Evolutionary conservation across 768 basidiomycete species (phyloP).

Genomic region (Goffeauzyma gilvescens): DNA sequence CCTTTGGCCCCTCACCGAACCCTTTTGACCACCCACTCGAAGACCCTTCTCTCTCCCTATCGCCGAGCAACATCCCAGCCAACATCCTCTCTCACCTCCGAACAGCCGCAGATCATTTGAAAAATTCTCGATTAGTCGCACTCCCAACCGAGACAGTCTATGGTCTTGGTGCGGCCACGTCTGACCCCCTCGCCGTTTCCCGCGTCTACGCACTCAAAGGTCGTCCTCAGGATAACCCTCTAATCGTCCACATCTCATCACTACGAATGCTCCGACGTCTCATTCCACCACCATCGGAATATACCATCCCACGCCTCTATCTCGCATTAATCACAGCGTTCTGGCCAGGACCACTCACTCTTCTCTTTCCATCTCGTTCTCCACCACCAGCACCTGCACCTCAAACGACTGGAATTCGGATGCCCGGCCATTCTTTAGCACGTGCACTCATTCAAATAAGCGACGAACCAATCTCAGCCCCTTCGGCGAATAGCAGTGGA

Average conservation of each 20-base stretch:
- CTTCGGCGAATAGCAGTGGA: conserved; percentile 84
- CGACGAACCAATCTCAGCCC: conserved; percentile 67
- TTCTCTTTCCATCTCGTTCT: conserved; percentile 61
- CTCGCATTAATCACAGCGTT: conserved; percentile 56
- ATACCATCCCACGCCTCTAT: conserved; percentile 48
- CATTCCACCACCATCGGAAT: conserved; percentile 50
- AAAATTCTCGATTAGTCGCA: conserved; percentile 37
- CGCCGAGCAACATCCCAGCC: conserved; percentile 15
- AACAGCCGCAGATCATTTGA: conserved; percentile 21
- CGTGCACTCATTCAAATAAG: conserved; percentile 63
- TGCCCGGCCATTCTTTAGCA: conserved; percentile 87
- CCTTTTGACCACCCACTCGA: conserved; percentile 3
- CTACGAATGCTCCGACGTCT: conserved; percentile 56
- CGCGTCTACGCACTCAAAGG: conserved; percentile 77
- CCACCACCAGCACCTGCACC: conserved; percentile 26
- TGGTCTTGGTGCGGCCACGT: conserved; percentile 76
- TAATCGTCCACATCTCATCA: conserved; percentile 91
- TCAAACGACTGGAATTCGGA: conserved; percentile 52
- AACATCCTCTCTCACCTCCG: conserved; percentile 13
- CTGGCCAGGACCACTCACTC: conserved; percentile 87
- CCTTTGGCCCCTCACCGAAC: no score
- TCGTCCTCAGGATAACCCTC: conserved; percentile 82
- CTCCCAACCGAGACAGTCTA: conserved; percentile 98
- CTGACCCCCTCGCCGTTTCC: conserved; percentile 41
- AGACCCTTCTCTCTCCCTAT: conserved; percentile 13